Percentiles rank a stretch among this genome's conserved stretches.
phyloP scores from a whole-genome alignment of 495 filamentous ascomycete species.

The Clohesyomyces aquaticus region DNA sequence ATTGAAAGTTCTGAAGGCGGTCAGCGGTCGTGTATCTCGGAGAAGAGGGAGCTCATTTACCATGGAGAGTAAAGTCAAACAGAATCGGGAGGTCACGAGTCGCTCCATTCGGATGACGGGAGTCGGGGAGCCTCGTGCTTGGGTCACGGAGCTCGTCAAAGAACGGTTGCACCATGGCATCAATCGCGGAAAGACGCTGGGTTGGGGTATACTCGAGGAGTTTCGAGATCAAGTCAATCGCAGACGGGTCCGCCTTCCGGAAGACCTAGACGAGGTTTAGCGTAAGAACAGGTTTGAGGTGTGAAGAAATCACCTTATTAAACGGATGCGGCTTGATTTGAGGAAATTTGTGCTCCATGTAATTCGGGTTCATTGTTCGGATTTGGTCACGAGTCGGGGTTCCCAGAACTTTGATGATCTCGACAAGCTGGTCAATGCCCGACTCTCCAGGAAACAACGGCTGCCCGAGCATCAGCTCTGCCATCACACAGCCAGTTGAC shows the following conservation, averaged over 20 bases:
- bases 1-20: conserved; percentile 83
- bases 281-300: background rate
- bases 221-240: conserved; percentile 92
- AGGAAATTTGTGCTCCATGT: conserved; percentile 99
- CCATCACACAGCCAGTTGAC: conserved; percentile 99
- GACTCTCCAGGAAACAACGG: conserved; percentile 99
- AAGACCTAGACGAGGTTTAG: conserved; percentile 67
- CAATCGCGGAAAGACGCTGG: conserved; percentile 87
- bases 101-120: conserved; percentile 77
- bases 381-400: conserved; percentile 99
- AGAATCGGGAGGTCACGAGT: conserved; percentile 81
- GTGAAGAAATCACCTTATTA: conserved; percentile 69
- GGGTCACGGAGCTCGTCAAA: conserved; percentile 96
- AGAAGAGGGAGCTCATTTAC: conserved; percentile 56
- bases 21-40: background rate
- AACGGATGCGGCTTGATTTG: conserved; percentile 99
- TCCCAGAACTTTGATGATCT: conserved; percentile 99
- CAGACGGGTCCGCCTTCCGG: conserved; percentile 87
- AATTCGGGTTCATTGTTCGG: conserved; percentile 99
- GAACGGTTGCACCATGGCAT: conserved; percentile 98
- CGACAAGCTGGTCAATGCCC: conserved; percentile 96
- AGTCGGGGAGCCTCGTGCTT: conserved; percentile 85
- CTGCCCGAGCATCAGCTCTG: conserved; percentile 97
- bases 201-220: conserved; percentile 97
- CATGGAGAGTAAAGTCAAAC: conserved; percentile 93